These are phyloP conservation scores for Lachnellula hyalina DNA, from an alignment of 2,329 filamentous ascomycete genomes.

Conservation along the genomic window DNA sequence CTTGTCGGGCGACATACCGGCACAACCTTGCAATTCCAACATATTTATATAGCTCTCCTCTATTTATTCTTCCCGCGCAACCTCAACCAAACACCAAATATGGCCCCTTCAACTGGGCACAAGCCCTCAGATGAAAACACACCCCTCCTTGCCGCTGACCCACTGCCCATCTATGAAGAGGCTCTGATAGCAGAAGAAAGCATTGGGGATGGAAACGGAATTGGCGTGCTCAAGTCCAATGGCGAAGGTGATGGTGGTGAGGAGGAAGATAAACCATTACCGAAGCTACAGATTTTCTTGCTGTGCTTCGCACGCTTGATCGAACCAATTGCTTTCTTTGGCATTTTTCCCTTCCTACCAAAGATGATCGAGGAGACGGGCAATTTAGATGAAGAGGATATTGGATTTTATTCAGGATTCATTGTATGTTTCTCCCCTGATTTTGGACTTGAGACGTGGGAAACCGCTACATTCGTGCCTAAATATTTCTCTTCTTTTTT, in stretches of 20 bases:
- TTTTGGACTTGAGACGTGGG: background rate
- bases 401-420: conserved; percentile 74
- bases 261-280: conserved; percentile 45
- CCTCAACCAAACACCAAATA: too few relatives aligned
- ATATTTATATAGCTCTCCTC: too few relatives aligned
- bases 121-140: conserved; percentile 10
- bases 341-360: conserved; percentile 75
- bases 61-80: too few relatives aligned
- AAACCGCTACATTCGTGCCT: background rate
- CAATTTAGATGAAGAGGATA: conserved; percentile 54
- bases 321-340: conserved; percentile 79
- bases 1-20: too few relatives aligned
- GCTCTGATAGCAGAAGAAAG: background rate
- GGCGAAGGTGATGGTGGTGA: conserved; percentile 13
- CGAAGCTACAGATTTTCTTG: conserved; percentile 61
- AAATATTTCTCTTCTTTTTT: background rate
- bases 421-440: conserved; percentile 39
- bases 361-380: conserved; percentile 69
- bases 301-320: conserved; percentile 69
- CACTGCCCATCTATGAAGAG: conserved; percentile 6
- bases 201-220: conserved; percentile 1
- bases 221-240: background rate
- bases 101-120: too few relatives aligned
- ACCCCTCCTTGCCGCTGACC: conserved; percentile 13
- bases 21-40: too few relatives aligned